Percentiles rank a stretch among this genome's conserved stretches.
phyloP scores from a whole-genome alignment of 169 alveolate species.

The Amoebophrya sp. region DNA sequence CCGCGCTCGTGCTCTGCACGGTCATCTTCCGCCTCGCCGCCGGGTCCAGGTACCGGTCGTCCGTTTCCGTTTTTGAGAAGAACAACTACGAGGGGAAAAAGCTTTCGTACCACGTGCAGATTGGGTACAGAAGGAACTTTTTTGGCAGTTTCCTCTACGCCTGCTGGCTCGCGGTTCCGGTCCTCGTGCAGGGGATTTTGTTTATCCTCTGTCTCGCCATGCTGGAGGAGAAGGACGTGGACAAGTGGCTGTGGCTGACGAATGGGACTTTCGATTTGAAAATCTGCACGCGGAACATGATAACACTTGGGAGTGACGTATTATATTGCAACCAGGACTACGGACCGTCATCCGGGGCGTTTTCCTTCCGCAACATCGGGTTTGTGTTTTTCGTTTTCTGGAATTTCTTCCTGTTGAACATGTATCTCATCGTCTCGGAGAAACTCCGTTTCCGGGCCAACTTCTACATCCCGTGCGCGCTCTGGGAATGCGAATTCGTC shows the following conservation, averaged over 20 bases:
- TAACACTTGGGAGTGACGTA: neutral
- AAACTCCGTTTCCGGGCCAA: neutral
- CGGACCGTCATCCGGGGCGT: neutral
- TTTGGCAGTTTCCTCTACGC: neutral
- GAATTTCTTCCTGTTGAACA: neutral
- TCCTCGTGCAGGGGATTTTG: neutral
- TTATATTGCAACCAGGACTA: neutral
- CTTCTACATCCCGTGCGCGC: neutral
- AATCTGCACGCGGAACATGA: neutral
- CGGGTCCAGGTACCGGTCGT: no score
- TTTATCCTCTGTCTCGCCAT: neutral
- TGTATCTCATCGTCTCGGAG: neutral
- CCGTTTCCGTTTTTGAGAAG: no score
- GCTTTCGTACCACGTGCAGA: no score
- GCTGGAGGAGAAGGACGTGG: neutral
- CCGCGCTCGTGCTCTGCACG: neutral
- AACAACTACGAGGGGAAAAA: no score
- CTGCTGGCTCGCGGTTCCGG: neutral
- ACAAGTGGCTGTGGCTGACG: neutral
- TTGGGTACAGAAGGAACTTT: no score
- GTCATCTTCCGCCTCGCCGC: neutral
- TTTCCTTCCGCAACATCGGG: neutral
- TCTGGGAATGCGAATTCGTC: neutral
- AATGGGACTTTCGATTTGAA: neutral
- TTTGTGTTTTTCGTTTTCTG: neutral